phyloP scores from a whole-genome alignment of 1,139 yeast genomes.

The Nakaseomyces nivariensis region DNA sequence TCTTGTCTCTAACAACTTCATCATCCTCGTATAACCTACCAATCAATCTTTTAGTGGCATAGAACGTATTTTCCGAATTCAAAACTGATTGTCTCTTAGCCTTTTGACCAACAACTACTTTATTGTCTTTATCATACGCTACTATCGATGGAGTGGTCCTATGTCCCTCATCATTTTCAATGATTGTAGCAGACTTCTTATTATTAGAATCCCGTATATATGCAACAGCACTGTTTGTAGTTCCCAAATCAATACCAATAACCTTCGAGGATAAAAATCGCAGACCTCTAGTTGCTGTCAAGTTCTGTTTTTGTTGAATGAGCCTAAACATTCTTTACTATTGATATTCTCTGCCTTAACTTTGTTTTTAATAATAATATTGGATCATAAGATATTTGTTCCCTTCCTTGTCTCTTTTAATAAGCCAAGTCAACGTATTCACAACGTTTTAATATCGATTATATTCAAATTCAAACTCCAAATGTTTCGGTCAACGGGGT shows the following conservation, averaged over 20 bases:
- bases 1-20: conserved; percentile 55
- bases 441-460: too few species aligned
- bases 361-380: background rate
- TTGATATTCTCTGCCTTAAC: background rate
- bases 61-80: conserved; percentile 60
- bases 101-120: conserved; percentile 46
- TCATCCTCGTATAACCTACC: conserved; percentile 55
- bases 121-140: conserved; percentile 40
- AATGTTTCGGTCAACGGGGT: too few species aligned
- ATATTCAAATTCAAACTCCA: too few species aligned
- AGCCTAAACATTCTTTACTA: background rate
- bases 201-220: conserved; percentile 30
- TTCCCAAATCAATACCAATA: conserved; percentile 71
- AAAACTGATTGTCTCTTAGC: conserved; percentile 61
- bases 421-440: too few species aligned
- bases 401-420: too few species aligned
- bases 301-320: background rate
- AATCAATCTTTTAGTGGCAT: conserved; percentile 64
- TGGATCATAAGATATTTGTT: too few species aligned
- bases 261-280: conserved; percentile 31
- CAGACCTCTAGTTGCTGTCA: background rate
- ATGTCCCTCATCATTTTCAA: conserved; percentile 60
- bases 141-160: conserved; percentile 69
- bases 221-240: conserved; percentile 78
- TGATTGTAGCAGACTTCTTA: conserved; percentile 41